A percentile compares a stretch with the other conserved stretches of the same genome.
phyloP scores from a whole-genome alignment of 768 basidiomycete genomes.

The Kwoniella bestiolae region DNA sequence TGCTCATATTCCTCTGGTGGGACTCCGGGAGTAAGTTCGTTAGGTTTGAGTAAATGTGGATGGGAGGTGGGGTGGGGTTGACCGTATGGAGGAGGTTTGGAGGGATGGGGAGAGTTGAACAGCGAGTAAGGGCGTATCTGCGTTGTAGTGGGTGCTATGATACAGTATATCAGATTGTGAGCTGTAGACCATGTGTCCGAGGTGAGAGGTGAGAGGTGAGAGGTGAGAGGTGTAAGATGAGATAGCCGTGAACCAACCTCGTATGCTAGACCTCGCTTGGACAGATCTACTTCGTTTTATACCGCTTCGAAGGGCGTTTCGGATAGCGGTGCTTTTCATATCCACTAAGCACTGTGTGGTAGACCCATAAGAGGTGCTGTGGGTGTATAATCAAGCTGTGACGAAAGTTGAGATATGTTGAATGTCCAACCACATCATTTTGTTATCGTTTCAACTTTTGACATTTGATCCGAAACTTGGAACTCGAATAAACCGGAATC shows the following conservation, averaged over 20 bases:
- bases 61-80: slow-evolving; percentile 80
- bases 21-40: slow-evolving; percentile 84
- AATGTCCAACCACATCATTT: too few relatives aligned
- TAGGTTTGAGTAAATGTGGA: slow-evolving; percentile 72
- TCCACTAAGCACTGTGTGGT: too few relatives aligned
- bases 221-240: neutral
- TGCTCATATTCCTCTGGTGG: slow-evolving; percentile 74
- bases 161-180: too few relatives aligned
- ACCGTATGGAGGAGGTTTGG: slow-evolving; percentile 76
- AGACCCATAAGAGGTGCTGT: too few relatives aligned
- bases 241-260: too few relatives aligned
- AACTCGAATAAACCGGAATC: too few relatives aligned
- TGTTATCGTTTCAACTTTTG: neutral
- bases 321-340: neutral
- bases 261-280: neutral
- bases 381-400: too few relatives aligned
- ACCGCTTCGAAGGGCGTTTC: neutral
- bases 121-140: slow-evolving; percentile 15
- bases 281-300: neutral
- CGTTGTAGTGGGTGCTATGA: too few relatives aligned
- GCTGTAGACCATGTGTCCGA: too few relatives aligned
- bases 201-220: neutral
- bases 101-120: slow-evolving; percentile 23
- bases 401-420: too few relatives aligned
- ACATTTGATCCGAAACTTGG: neutral